Base-by-base conservation (phyloP, 305 asterid species). In the Stenogyne calaminthoides region DNA sequence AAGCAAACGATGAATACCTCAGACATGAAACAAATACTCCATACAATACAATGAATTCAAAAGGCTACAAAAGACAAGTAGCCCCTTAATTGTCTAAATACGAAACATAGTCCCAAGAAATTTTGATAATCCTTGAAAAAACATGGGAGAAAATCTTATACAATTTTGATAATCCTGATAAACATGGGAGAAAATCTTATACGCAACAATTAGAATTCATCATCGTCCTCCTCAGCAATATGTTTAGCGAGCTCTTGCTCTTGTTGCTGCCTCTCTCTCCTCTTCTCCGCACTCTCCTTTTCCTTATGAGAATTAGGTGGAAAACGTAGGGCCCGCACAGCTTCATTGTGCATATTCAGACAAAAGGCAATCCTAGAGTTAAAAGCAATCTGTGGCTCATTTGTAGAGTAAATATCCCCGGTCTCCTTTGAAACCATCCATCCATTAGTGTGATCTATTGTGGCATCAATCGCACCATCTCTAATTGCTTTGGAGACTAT, bases 161-260 rank as follows among this genome's bases (percentile, higher is more conserved):
- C 14, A 73, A 64, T 7, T 20, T 16, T 32, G 46, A 65, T 36
- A 64, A 49, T 15, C 15, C 56, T 49, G 56, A 7, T 46, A 7
- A 46, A 46, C 58, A 22, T 34, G 10, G n/a, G 58, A 63, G 67
- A 74, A 10, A 61, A 42, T 12, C 46, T 40, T 5, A 15, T 9
- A 64, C 14, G 71, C 57, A 25, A 71, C 25, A 18, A 62, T 91
- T 71, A 93, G 72, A 95, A 92, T 66, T 95, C 96, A 7, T 94
- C 98, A 44, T 95, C 99, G 36, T 92, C 99, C 73, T 90, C 97
- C 82, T 95, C 96, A 9, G 94, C 96, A 64, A 92, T 89, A 74
- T 88, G 98, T 77, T 95, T 88, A 11, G 98, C 97, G 72, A 95
- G 98, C 80, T 95, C 97, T 82, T 95, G 96, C 78, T 95, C 99